These are phyloP conservation scores for Acidomyces sp. DNA, from an alignment of 495 filamentous ascomycete species.

Conservation along the genomic window DNA sequence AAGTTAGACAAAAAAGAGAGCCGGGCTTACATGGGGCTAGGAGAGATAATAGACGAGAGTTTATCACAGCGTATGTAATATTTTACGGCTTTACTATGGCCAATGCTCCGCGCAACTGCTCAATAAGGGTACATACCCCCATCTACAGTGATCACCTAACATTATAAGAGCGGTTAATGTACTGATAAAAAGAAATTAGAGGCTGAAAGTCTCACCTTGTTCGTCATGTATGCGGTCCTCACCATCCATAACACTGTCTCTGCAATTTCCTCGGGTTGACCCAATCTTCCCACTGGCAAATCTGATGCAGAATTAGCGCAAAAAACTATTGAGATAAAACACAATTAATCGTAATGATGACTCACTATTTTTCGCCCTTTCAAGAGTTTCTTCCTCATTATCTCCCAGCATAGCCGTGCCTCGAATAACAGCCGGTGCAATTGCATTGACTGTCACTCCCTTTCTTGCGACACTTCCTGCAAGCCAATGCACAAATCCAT, in stretches of 20 bases:
- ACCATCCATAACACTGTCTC: constrained; percentile 29
- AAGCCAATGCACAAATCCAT: constrained; percentile 29
- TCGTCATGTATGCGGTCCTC: constrained; percentile 25
- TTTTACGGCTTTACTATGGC: no score
- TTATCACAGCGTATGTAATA: no score
- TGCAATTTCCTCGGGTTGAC: constrained; percentile 25
- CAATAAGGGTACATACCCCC: constrained; percentile 25
- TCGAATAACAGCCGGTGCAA: constrained; percentile 27
- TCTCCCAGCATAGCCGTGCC: constrained; percentile 24
- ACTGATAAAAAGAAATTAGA: no score
- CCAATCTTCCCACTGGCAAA: constrained; percentile 25
- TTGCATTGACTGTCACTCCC: constrained; percentile 28
- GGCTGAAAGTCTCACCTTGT: no score
- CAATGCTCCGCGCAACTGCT: no score
- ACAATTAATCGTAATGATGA: constrained; percentile 1
- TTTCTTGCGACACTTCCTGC: constrained; percentile 22
- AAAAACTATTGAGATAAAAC: not conserved
- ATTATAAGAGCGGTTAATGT: no score
- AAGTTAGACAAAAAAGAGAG: no score
- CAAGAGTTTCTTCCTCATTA: constrained; percentile 11
- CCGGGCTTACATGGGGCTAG: no score
- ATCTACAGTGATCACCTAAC: constrained; percentile 25
- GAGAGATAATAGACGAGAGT: no score
- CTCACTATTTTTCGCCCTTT: constrained; percentile 18
- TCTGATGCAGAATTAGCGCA: constrained; percentile 10